Evolutionary conservation across 768 basidiomycete species (phyloP), one percentile per base, ranked within the genome.

Genomic region (Dioszegia aurantiaca): DNA sequence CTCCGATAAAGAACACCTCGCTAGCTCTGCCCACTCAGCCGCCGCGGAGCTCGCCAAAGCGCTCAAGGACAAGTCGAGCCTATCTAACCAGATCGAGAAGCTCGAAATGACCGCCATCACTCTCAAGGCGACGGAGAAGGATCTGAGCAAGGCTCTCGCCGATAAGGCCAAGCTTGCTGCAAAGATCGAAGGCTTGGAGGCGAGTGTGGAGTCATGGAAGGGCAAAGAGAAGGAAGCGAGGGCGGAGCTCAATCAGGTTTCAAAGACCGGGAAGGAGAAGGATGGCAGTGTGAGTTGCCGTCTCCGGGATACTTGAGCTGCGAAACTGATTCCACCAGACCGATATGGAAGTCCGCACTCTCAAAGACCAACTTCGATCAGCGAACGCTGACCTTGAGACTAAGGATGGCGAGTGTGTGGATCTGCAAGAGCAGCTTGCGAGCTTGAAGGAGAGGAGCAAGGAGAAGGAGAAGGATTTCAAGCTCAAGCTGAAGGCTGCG

Each of bases 401-500:
- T 31, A 68, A 63, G 37, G 47, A 16, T 2, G 64, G 63, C 8
- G 66, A 73, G 46, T 49, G 67, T 19, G 44, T 49, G 3, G 71
- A 70, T 45, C 43, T 61, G 11, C 58, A 62, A 41, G 70, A 72
- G 27, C 68, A 69, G 51, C 27, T 69, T 27, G 60, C 48, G 17
- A 60, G 42, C n/a, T 19, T 59, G 9, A 63, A 60, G 47, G 56
- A 63, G 48, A 53, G 46, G 11, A 54, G 58, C n/a, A 62, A 59
- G 45, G 66, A 68, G 33, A 48, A 65, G 55, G 72, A 71, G 40
- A 60, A 61, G 36, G 58, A 56, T 0, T 49, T 71, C 26, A 70
- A 69, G 59, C 37, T 48, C 4, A 69, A 65, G 54, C 23, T 67
- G 24, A 62, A 58, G 37, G 65, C 60, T 17, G 64, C 65, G 2